A percentile compares a stretch with the other conserved stretches of the same genome.
Evolutionary conservation across 1,284 basidiomycete species (phyloP).

Genomic region (Wallemia mellicola): DNA sequence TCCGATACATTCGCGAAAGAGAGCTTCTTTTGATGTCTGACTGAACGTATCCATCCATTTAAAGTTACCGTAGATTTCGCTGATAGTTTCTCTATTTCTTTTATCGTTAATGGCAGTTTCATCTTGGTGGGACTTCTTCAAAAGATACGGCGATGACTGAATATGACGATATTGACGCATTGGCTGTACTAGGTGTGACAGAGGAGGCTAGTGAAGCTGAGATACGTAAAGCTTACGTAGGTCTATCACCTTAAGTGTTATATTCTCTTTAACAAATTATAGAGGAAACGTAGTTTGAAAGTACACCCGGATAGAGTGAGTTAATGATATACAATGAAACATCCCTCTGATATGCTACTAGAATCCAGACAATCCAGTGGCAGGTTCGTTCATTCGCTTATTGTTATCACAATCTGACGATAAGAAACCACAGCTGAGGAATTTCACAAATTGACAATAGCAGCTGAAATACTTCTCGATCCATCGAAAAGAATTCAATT

Average conservation of each 20-base stretch:
- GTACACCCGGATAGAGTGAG: neutral
- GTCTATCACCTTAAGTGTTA: neutral
- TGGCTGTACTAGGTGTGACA: neutral
- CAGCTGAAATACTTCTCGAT: neutral
- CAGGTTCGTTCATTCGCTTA: neutral
- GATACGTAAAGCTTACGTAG: neutral
- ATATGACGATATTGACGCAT: neutral
- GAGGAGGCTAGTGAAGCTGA: neutral
- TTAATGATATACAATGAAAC: neutral
- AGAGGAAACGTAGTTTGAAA: neutral
- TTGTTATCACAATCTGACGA: neutral
- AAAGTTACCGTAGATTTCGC: no score
- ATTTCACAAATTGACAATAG: neutral
- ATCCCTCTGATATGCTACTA: neutral
- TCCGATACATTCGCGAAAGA: slow-evolving; percentile 57
- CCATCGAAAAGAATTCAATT: neutral
- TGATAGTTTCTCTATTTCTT: no score
- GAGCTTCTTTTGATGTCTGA: slow-evolving; percentile 56
- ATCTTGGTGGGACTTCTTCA: no score
- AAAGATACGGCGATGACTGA: neutral
- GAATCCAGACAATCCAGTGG: neutral
- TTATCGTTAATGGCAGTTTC: neutral
- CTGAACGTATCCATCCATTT: slow-evolving; percentile 52
- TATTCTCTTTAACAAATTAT: neutral
- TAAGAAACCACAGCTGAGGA: neutral